Conservation (phyloP, 2,329 filamentous ascomycete genomes). For the Talaromyces sp. region DNA sequence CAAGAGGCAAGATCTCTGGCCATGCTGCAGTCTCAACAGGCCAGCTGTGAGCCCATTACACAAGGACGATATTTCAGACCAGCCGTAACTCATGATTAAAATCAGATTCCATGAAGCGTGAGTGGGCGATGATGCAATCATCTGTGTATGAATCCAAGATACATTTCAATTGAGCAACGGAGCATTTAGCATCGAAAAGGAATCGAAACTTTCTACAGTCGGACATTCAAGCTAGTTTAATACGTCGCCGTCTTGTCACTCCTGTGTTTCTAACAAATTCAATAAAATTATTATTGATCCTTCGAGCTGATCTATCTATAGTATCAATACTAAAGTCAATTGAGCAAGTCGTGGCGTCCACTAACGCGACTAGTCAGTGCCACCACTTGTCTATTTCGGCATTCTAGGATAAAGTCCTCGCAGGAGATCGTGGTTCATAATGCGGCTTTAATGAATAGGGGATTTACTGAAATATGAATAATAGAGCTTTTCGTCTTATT, state of each 20-base stretch:
- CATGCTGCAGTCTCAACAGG: background rate
- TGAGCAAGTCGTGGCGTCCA: background rate
- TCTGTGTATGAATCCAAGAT: background rate
- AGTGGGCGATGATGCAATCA: background rate
- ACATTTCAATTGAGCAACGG: background rate
- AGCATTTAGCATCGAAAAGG: background rate
- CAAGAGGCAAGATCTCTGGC: background rate
- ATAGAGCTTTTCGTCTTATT: too few species aligned
- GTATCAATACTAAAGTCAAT: background rate
- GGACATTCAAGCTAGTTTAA: background rate
- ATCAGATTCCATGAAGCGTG: background rate
- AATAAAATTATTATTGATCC: background rate
- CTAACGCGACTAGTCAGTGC: background rate
- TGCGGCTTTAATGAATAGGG: too few species aligned
- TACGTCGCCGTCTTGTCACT: background rate
- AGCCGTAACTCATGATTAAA: background rate
- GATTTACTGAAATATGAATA: too few species aligned
- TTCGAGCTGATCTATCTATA: background rate
- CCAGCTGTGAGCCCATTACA: background rate
- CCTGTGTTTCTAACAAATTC: background rate
- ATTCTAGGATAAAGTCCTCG: background rate
- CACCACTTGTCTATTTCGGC: conserved; percentile 6
- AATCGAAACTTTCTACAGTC: background rate
- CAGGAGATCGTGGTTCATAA: too few species aligned
- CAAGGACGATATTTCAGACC: background rate